phyloP scores from a whole-genome alignment of 441 rosid species.

The Sinapis alba region DNA sequence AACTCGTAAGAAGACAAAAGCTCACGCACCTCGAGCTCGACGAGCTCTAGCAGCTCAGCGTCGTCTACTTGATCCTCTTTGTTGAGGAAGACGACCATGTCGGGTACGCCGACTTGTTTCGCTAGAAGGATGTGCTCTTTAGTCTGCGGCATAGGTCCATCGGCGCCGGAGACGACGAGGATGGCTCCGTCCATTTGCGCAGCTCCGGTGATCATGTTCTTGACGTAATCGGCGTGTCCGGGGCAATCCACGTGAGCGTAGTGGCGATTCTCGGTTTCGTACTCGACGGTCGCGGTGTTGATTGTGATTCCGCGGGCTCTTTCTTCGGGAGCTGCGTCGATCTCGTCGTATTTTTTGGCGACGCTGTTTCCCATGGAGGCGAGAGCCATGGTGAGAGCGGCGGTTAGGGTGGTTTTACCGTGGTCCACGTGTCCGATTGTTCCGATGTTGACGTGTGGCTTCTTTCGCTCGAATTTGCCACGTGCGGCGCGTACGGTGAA shows the following conservation, averaged over 20 bases:
- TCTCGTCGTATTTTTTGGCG: constrained; percentile 92
- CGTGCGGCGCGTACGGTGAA: constrained; percentile 87
- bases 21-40: constrained; percentile 94
- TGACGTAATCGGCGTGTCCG: constrained; percentile 92
- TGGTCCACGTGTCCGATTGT: constrained; percentile 99
- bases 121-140: constrained; percentile 86
- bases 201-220: constrained; percentile 90
- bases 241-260: constrained; percentile 96
- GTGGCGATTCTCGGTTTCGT: constrained; percentile 88
- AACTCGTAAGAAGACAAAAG: constrained; percentile 81
- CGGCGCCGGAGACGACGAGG: constrained; percentile 85
- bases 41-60: constrained; percentile 80
- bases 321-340: constrained; percentile 97
- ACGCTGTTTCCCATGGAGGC: constrained; percentile 75
- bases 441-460: constrained; percentile 95
- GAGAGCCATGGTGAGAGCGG: constrained; percentile 97
- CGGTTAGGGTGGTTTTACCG: constrained; percentile 97
- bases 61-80: constrained; percentile 96
- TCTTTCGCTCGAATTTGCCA: constrained; percentile 93
- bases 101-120: constrained; percentile 91
- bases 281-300: constrained; percentile 93
- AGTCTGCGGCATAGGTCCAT: constrained; percentile 94
- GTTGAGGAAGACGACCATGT: constrained; percentile 87
- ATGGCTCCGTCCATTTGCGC: constrained; percentile 95
- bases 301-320: constrained; percentile 97